Evolutionary conservation across 2,329 filamentous ascomycete species (phyloP).

Genomic region (Didymosphaeria variabile): DNA sequence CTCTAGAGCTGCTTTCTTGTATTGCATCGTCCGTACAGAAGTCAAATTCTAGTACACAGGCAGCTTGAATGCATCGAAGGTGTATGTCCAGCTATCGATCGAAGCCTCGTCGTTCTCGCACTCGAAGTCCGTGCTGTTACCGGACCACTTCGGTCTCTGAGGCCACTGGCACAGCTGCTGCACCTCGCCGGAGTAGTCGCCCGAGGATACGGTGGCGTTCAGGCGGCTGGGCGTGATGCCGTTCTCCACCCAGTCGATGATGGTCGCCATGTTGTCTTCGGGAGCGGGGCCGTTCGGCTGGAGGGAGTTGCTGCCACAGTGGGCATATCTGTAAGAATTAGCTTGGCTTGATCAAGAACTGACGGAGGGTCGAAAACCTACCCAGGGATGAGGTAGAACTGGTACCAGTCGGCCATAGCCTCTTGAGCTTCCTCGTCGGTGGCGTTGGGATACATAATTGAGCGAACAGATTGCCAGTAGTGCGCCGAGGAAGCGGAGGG

Average conservation of each 20-base stretch:
- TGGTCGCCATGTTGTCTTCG: slow-evolving; percentile 50
- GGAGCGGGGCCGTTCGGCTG: slow-evolving; percentile 50
- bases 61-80: slow-evolving; percentile 51
- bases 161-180: slow-evolving; percentile 56
- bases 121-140: slow-evolving; percentile 44
- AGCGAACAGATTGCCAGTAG: slow-evolving; percentile 64
- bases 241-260: slow-evolving; percentile 63
- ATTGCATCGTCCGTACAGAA: neutral
- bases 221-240: slow-evolving; percentile 56
- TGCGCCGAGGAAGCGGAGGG: slow-evolving; percentile 64
- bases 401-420: slow-evolving; percentile 63
- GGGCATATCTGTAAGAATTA: slow-evolving; percentile 37
- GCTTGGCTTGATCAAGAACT: too few relatives aligned
- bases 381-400: slow-evolving; percentile 64
- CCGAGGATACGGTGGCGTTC: slow-evolving; percentile 49
- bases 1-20: too few relatives aligned
- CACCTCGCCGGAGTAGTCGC: slow-evolving; percentile 46
- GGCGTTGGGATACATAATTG: slow-evolving; percentile 58
- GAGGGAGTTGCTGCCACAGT: slow-evolving; percentile 52
- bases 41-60: slow-evolving; percentile 27
- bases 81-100: slow-evolving; percentile 53
- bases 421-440: slow-evolving; percentile 50
- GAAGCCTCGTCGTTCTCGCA: slow-evolving; percentile 53
- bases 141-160: slow-evolving; percentile 51
- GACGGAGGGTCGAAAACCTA: slow-evolving; percentile 33